These are phyloP conservation scores for Pouteria glomerata DNA, from an alignment of 148 eudicot genomes.

Conservation along the genomic window DNA sequence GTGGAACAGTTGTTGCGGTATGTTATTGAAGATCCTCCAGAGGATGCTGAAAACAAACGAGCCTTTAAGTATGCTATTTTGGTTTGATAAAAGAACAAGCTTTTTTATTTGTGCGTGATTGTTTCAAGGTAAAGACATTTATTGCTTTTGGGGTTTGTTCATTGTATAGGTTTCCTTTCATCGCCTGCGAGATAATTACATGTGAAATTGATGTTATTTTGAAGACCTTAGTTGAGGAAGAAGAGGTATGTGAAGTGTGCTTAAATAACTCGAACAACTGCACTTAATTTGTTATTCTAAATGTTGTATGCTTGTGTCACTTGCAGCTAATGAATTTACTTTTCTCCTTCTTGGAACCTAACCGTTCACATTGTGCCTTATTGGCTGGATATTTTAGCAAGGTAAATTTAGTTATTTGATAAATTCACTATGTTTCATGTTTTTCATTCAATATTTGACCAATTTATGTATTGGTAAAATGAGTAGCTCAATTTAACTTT, in stretches of 20 bases:
- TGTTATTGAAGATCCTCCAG: slow-evolving; percentile 78
- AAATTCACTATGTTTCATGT: not conserved
- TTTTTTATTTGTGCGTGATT: not conserved
- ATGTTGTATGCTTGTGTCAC: not conserved
- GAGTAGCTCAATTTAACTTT: slow-evolving; percentile 6
- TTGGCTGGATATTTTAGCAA: slow-evolving; percentile 96
- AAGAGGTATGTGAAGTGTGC: slow-evolving; percentile 74
- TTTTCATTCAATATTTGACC: slow-evolving; percentile 6
- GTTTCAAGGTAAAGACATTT: not conserved
- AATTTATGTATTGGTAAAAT: not conserved
- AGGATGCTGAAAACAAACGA: slow-evolving; percentile 88
- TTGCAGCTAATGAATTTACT: slow-evolving; percentile 89
- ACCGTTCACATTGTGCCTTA: slow-evolving; percentile 74
- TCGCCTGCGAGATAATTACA: slow-evolving; percentile 42
- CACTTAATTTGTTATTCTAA: not conserved
- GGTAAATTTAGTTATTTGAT: slow-evolving; percentile 29
- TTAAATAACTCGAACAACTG: not conserved
- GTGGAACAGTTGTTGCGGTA: slow-evolving; percentile 88
- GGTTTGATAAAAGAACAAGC: no score
- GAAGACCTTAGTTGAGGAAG: slow-evolving; percentile 92
- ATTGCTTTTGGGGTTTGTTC: not conserved
- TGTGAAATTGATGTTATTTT: slow-evolving; percentile 98
- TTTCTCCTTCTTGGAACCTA: slow-evolving; percentile 90
- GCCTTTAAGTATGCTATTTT: slow-evolving; percentile 62
- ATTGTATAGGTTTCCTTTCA: slow-evolving; percentile 61